Conservation (phyloP, 306 rosid genomes). For the Mucuna pruriens region DNA sequence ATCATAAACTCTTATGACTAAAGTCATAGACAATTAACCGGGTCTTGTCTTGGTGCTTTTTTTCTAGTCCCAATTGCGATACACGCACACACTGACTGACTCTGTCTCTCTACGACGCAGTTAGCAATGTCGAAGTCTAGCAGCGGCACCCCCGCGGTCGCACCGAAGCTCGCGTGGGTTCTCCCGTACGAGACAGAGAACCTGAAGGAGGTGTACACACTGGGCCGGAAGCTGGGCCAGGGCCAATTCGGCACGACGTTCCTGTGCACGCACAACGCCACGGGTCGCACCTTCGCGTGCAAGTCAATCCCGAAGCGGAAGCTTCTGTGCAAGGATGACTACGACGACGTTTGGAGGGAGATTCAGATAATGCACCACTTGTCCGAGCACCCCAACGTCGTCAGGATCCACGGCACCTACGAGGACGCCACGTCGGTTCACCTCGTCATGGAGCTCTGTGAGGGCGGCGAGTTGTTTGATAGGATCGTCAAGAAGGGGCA, state of each 20-base stretch:
- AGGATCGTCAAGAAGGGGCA: conserved; percentile 60
- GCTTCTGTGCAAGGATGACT: conserved; percentile 53
- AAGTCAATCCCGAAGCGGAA: conserved; percentile 60
- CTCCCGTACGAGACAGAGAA: conserved; percentile 51
- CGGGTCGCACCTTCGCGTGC: conserved; percentile 54
- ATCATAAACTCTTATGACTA: background rate
- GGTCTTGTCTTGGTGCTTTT: background rate
- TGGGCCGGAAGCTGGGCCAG: conserved; percentile 55
- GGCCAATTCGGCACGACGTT: conserved; percentile 66
- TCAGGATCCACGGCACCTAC: conserved; percentile 55
- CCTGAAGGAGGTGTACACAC: conserved; percentile 46
- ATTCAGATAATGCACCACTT: conserved; percentile 72
- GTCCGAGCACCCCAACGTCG: conserved; percentile 54
- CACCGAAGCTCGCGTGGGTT: conserved; percentile 51
- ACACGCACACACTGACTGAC: background rate
- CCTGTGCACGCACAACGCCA: conserved; percentile 53
- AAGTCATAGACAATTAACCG: background rate
- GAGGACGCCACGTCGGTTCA: conserved; percentile 53
- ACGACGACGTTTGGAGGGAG: conserved; percentile 67
- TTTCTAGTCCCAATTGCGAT: background rate
- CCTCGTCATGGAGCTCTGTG: conserved; percentile 65
- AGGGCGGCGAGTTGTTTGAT: conserved; percentile 61
- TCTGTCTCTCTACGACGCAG: background rate
- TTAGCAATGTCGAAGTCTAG: conserved; percentile 42
- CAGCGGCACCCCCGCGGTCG: background rate